Percentiles rank a stretch among this genome's conserved stretches.
Evolutionary conservation across 176 grass and related monocot genomes (phyloP).

Genomic region (Carex cristatella): DNA sequence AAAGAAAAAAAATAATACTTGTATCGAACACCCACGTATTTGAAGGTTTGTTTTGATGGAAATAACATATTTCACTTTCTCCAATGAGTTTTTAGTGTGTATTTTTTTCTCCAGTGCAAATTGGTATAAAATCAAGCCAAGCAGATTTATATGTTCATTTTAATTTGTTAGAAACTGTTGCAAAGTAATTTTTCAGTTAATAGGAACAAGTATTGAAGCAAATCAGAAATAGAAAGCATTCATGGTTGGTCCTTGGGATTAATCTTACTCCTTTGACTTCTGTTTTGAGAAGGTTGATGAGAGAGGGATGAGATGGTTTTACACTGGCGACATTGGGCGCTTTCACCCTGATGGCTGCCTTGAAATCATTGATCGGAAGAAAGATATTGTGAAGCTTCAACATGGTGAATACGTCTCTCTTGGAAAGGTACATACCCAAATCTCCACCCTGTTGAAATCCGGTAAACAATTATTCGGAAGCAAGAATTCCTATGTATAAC

Average conservation of each 20-base stretch:
- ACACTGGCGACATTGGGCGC: conserved; percentile 74
- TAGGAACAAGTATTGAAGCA: background rate
- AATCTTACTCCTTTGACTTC: background rate
- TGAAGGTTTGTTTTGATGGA: background rate
- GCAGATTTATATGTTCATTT: background rate
- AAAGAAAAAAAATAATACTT: background rate
- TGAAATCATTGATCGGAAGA: conserved; percentile 93
- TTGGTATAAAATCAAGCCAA: background rate
- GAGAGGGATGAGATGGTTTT: conserved; percentile 87
- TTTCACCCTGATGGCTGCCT: conserved; percentile 87
- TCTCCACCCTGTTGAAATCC: background rate
- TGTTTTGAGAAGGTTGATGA: conserved; percentile 42
- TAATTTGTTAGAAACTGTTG: background rate
- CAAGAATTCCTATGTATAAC: background rate
- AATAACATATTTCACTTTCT: background rate
- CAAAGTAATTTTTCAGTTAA: background rate
- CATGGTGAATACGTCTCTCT: conserved; percentile 98
- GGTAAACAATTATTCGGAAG: background rate
- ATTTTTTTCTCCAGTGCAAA: background rate
- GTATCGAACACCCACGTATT: background rate
- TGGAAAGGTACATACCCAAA: conserved; percentile 53
- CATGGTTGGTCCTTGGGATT: background rate
- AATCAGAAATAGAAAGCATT: background rate
- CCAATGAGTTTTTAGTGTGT: background rate
- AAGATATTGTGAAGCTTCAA: conserved; percentile 96